Evolutionary conservation across 768 basidiomycete genomes (phyloP), one percentile per base, ranked within the genome.

Genomic region (Suillus placidus): DNA sequence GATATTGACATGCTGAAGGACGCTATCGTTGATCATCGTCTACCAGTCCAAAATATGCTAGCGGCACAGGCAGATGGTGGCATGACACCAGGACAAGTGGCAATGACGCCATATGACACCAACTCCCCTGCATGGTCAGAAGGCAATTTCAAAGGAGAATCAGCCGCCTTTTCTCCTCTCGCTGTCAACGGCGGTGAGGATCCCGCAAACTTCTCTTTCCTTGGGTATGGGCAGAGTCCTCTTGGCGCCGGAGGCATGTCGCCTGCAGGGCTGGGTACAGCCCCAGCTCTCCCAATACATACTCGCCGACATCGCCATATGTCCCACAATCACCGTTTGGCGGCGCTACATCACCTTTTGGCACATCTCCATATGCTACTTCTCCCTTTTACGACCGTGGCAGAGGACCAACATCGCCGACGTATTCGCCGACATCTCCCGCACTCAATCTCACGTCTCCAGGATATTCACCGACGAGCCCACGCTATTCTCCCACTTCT

Each of bases 1-100:
- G 97, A 99, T 77, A 93, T 98, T 72, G 93, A 96, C 70, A 97
- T 99, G 95, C 83, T 99, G 72, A 97, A 97, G 83, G 97, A 99
- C 66, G 96, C 97, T 47, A 95, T 98, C 63, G 92, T 98, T 60
- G 97, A 99, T 76, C 95, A 97, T 73, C 92, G 95, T 32, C 82
- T 97, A 20, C 94, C 94, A 0, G 90, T 93, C 4, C 92, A 93
- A 70, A 88, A 85, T 9, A 88, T 92, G 85, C 81, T 95, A 58
- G 85, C 89, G 8, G 87, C 90, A 4, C 91, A 90, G 64, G 84
- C 86, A 3, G 94, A 95, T 58, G 93, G 92, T 34, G 93, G 91
- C 26, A 95, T 95, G 88, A 95, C 94, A 0, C 93, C 93, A 3
- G 93, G 92, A 30, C 91, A 93, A 72, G 93, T 93, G 9, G 94